A percentile compares a stretch with the other conserved stretches of the same genome.
phyloP scores from a whole-genome alignment of 345 rosid genomes.

The Eucalyptus marginata region DNA sequence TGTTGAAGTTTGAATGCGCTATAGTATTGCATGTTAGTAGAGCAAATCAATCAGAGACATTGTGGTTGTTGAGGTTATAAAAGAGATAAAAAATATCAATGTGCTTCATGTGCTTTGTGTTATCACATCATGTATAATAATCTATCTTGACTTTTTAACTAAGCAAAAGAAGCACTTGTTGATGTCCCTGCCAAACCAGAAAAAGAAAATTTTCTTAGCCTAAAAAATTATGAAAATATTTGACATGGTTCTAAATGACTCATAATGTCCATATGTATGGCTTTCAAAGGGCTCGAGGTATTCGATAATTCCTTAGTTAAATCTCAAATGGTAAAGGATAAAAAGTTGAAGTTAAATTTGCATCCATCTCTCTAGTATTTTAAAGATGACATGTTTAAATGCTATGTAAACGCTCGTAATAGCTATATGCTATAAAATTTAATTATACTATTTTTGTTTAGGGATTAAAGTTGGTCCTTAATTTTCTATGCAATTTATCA shows the following conservation, averaged over 20 bases:
- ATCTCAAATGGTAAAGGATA: background rate
- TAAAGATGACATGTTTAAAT: background rate
- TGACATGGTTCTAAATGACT: background rate
- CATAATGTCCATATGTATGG: background rate
- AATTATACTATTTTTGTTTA: too few species aligned
- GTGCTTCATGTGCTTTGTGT: background rate
- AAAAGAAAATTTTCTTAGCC: background rate
- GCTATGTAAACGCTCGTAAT: too few species aligned
- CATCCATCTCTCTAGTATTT: background rate
- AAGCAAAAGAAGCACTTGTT: background rate
- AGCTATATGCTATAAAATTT: background rate
- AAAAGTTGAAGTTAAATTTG: background rate
- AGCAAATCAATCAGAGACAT: background rate
- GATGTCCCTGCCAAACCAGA: background rate
- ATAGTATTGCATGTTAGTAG: background rate
- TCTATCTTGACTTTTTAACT: background rate
- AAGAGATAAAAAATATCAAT: background rate
- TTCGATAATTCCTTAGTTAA: background rate
- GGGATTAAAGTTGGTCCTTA: too few species aligned
- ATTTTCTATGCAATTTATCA: too few species aligned
- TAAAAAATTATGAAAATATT: background rate
- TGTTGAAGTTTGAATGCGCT: background rate
- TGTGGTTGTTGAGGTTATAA: background rate
- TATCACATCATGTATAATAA: background rate
- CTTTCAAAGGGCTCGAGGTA: background rate